phyloP scores from a whole-genome alignment of 1,284 basidiomycete species.

The Sparassis latifolia region DNA sequence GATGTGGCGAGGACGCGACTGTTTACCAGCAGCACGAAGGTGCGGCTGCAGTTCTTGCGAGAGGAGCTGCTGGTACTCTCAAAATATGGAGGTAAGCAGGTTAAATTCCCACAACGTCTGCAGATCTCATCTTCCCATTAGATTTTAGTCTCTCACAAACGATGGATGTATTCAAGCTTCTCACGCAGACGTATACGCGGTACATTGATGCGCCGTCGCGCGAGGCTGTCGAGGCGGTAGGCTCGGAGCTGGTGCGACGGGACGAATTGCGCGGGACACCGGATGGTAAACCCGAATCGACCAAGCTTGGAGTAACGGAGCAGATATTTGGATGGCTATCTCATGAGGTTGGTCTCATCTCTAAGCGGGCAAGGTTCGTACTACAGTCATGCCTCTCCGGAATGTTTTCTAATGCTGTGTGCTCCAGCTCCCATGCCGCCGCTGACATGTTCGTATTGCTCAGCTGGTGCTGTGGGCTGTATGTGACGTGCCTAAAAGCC shows the following conservation, averaged over 20 bases:
- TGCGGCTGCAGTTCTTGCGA: slow-evolving; percentile 50
- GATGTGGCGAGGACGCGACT: slow-evolving; percentile 44
- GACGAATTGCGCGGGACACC: slow-evolving; percentile 46
- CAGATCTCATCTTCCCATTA: slow-evolving; percentile 21
- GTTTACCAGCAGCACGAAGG: slow-evolving; percentile 46
- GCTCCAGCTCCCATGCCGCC: slow-evolving; percentile 50
- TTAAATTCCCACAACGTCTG: slow-evolving; percentile 2
- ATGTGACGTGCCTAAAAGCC: slow-evolving; percentile 40
- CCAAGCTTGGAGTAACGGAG: slow-evolving; percentile 53
- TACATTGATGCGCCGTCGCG: slow-evolving; percentile 71
- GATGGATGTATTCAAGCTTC: slow-evolving; percentile 65
- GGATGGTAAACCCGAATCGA: slow-evolving; percentile 31
- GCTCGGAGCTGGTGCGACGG: slow-evolving; percentile 51
- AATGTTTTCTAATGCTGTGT: slow-evolving; percentile 5
- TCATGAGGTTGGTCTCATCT: slow-evolving; percentile 51
- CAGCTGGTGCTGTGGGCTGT: slow-evolving; percentile 68
- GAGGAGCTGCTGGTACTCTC: slow-evolving; percentile 55
- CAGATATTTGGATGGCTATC: slow-evolving; percentile 69
- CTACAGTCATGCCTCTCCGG: slow-evolving; percentile 5
- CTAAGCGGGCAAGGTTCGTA: slow-evolving; percentile 46
- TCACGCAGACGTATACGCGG: slow-evolving; percentile 70
- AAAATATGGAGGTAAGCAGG: slow-evolving; percentile 51
- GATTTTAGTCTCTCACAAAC: slow-evolving; percentile 61
- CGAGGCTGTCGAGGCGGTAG: slow-evolving; percentile 62
- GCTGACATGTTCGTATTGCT: slow-evolving; percentile 66